These are phyloP conservation scores for Rhizoctonia solani DNA, from an alignment of 1,284 basidiomycete species.

Conservation along the genomic window DNA sequence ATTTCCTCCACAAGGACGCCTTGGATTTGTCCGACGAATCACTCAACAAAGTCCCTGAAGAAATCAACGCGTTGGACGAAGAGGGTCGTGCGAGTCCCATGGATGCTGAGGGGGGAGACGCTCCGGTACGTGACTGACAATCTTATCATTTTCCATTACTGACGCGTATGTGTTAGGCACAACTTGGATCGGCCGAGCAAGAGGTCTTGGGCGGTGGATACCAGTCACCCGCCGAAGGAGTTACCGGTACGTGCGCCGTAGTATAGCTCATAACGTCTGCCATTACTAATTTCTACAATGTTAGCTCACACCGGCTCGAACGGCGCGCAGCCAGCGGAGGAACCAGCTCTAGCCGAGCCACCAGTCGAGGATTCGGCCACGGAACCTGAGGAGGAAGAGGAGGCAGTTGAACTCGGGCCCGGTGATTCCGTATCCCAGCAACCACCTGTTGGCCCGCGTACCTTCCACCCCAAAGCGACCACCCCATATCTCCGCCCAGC, in stretches of 20 bases:
- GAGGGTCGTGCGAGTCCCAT: not conserved
- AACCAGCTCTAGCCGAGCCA: no score
- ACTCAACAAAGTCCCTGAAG: not conserved
- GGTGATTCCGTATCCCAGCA: constrained; percentile 5
- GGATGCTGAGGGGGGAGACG: constrained; percentile 3
- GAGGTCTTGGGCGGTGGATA: constrained; percentile 11
- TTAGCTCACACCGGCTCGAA: no score
- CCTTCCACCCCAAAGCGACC: no score
- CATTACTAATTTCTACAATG: no score
- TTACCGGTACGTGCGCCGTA: not conserved
- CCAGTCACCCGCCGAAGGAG: not conserved
- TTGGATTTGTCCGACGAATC: not conserved
- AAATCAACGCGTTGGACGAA: not conserved
- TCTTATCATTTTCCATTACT: not conserved
- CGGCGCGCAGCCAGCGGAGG: no score
- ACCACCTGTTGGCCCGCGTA: no score
- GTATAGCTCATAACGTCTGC: no score
- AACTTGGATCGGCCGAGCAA: not conserved
- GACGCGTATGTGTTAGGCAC: no score
- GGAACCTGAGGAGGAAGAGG: not conserved
- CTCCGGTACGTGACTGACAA: constrained; percentile 4
- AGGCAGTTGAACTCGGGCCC: constrained; percentile 3
- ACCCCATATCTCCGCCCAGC: no score
- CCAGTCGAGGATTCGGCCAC: not conserved
- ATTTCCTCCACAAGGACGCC: constrained; percentile 1